phyloP scores from a whole-genome alignment of 1,284 basidiomycete genomes.

The Laetiporus sulphureus region DNA sequence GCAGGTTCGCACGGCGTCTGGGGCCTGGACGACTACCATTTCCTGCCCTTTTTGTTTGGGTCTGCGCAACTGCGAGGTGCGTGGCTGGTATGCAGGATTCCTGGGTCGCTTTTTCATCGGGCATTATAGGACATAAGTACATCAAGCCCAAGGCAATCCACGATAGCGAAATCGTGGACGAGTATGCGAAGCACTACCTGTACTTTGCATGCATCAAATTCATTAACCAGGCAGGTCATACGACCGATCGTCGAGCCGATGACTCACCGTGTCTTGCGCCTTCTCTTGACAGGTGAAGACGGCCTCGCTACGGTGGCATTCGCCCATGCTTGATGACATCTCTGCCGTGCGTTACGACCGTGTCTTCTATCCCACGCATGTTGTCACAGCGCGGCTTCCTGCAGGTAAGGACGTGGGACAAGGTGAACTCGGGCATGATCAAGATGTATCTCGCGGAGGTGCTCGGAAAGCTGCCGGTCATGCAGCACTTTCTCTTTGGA shows the following conservation, averaged over 20 bases:
- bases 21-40: conserved; percentile 98
- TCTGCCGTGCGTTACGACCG: conserved; percentile 58
- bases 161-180: conserved; percentile 88
- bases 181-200: conserved; percentile 91
- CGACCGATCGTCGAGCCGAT: not conserved
- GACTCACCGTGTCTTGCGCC: not conserved
- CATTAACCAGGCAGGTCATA: conserved; percentile 81
- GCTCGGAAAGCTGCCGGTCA: conserved; percentile 90
- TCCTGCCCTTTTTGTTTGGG: conserved; percentile 91
- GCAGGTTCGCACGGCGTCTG: conserved; percentile 98
- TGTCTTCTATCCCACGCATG: not conserved
- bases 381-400: not conserved
- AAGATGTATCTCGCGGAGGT: conserved; percentile 99
- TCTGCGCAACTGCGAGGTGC: conserved; percentile 74
- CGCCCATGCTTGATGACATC: conserved; percentile 98
- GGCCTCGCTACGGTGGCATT: conserved; percentile 95
- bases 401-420: conserved; percentile 92
- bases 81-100: conserved; percentile 10
- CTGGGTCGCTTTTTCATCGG: no score
- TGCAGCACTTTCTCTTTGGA: conserved; percentile 96
- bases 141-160: conserved; percentile 92
- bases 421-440: conserved; percentile 96
- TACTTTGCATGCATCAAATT: conserved; percentile 96
- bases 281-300: conserved; percentile 73
- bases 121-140: conserved; percentile 71